phyloP scores from a whole-genome alignment of 2,329 filamentous ascomycete species.

The Hypoxylon sp. region DNA sequence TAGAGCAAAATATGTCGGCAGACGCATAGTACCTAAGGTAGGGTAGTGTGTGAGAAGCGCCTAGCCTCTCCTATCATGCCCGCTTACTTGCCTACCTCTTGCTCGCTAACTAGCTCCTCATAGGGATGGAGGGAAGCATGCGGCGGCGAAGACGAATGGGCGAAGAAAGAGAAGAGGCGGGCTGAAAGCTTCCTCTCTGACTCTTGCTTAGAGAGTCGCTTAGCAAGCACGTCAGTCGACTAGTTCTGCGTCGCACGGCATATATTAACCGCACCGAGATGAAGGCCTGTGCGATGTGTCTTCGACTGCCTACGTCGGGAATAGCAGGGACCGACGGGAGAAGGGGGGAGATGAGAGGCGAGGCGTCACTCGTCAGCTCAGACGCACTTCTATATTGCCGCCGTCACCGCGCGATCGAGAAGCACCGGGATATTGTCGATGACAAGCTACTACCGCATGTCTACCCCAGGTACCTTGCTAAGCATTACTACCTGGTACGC shows the following conservation, averaged over 20 bases:
- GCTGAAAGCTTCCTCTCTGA: slow-evolving; percentile 8
- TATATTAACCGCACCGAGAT: slow-evolving; percentile 8
- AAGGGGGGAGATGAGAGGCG: no score
- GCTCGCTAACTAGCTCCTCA: neutral
- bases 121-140: no score
- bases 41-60: neutral
- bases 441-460: slow-evolving; percentile 1
- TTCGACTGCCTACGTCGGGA: slow-evolving; percentile 1
- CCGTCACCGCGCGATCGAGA: neutral
- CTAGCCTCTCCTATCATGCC: neutral
- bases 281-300: neutral
- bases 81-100: no score
- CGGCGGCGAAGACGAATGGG: neutral
- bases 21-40: no score
- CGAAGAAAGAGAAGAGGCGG: neutral
- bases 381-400: neutral
- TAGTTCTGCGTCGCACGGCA: slow-evolving; percentile 25
- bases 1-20: slow-evolving; percentile 20
- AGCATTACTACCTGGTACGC: neutral
- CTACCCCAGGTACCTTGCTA: no score
- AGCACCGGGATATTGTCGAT: neutral
- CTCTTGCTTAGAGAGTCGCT: slow-evolving; percentile 2
- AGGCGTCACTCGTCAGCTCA: neutral
- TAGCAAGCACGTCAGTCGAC: slow-evolving; percentile 10
- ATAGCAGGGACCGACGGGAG: neutral